These are phyloP conservation scores for Acanthamoeba castellanii DNA, from an alignment of 208 protist species.

Conservation along the genomic window DNA sequence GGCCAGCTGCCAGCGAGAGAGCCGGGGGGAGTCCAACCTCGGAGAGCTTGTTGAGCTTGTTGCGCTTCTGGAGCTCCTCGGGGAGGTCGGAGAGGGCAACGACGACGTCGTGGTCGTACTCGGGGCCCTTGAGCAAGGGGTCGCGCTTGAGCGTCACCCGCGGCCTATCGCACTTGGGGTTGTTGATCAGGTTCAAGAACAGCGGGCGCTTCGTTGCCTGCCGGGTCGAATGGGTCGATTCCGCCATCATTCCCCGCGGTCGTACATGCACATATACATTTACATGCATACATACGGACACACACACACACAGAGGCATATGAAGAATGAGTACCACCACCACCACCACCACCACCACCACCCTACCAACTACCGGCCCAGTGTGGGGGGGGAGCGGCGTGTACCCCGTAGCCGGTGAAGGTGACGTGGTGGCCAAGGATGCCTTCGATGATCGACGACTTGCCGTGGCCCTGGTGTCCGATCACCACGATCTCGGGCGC, in stretches of 20 bases:
- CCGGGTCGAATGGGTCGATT: too few relatives aligned
- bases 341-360: too few relatives aligned
- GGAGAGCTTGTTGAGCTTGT: constrained; percentile 59
- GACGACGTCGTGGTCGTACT: constrained; percentile 80
- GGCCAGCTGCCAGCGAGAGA: too few relatives aligned
- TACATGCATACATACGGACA: too few relatives aligned
- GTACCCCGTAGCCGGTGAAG: constrained; percentile 56
- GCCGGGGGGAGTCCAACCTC: constrained; percentile 20
- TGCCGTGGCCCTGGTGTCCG: constrained; percentile 76
- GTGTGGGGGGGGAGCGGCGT: not conserved
- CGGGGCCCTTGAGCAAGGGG: constrained; percentile 76
- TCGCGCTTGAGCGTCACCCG: constrained; percentile 83
- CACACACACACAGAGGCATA: too few relatives aligned
- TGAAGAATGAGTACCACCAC: too few relatives aligned
- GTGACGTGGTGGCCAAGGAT: constrained; percentile 78
- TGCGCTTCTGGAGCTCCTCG: constrained; percentile 79
- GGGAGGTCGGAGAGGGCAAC: constrained; percentile 23
- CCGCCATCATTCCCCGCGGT: too few relatives aligned
- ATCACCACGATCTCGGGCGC: constrained; percentile 83
- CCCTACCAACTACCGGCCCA: too few relatives aligned
- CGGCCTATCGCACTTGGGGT: constrained; percentile 71
- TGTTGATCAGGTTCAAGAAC: constrained; percentile 81
- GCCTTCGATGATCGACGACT: constrained; percentile 82
- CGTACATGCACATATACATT: too few relatives aligned
- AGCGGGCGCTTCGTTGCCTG: constrained; percentile 75